Base-by-base conservation (phyloP, 495 filamentous ascomycete species). In the Daldinia decipiens region DNA sequence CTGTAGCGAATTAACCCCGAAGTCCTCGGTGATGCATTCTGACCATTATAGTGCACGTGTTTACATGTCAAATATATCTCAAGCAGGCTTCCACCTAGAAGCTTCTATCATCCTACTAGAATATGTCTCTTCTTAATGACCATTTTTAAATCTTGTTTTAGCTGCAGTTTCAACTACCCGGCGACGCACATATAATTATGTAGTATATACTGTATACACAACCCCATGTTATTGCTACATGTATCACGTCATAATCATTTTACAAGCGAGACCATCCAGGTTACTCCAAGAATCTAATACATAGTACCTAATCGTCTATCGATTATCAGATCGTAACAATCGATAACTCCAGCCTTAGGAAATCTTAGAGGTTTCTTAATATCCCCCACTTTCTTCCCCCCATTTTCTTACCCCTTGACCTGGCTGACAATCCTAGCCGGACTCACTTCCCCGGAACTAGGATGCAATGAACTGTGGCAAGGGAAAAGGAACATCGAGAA, bases 371-470 rank as follows among this genome's bases (percentile, higher is more conserved):
- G 39, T 59, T 57, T 54, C 27, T 43, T 29, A 5, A 34, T 31
- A 39, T 31, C 64, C 31, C 64, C 58, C 70, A 73, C 65, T 53
- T 45, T 7, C 34, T 26, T 43, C 61, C 70, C 57, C 56, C 24
- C 34, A 21, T 38, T 51, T 36, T 17, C 24, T 59, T 34, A 50
- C 43, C 51, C 70, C 40, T 66, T 65, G 45, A 69, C 70, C 70
- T 69, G 39, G 70, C 61, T 53, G 70, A 58, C 50, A 73, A 73
- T 73, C 70, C 52, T 58, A 12, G 56, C 61, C 70, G 70, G 70
- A 27, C 70, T 66, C 58, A 58, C 65, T 68, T 73, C 70, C 70
- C 70, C 70, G 70, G 70, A 69, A 62, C 70, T 62, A 62, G 70
- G 69, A 55, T 62, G 26, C n/a, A 52, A 65, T 43, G 63, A 62